Percentiles rank a stretch among this genome's conserved stretches.
These are phyloP conservation scores for Boletus calvinii DNA, from an alignment of 1,284 basidiomycete genomes.

Conservation along the genomic window DNA sequence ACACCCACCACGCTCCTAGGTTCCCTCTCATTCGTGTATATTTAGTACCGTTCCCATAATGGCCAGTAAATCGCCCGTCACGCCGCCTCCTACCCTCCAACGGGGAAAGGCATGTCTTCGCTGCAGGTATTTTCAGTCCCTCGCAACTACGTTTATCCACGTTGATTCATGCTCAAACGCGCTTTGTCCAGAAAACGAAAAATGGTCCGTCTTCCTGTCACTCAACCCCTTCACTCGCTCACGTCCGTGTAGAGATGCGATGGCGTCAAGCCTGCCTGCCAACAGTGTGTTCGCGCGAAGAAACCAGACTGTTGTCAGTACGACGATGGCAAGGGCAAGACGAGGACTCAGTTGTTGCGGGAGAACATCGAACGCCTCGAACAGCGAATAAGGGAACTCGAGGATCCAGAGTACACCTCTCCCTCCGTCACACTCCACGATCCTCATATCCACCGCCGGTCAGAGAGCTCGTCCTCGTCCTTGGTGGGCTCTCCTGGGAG, in stretches of 20 bases:
- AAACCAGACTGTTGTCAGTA: constrained; percentile 59
- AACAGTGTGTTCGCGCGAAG: constrained; percentile 60
- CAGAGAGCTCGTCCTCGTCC: constrained; percentile 63
- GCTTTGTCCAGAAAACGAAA: constrained; percentile 61
- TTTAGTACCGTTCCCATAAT: constrained; percentile 37
- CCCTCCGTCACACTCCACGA: constrained; percentile 52
- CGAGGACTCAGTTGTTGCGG: constrained; percentile 58
- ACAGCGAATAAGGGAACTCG: constrained; percentile 55
- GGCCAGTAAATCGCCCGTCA: constrained; percentile 31
- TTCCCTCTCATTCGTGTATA: constrained; percentile 28
- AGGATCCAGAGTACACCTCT: constrained; percentile 57
- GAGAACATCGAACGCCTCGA: constrained; percentile 59
- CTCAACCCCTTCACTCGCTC: background rate
- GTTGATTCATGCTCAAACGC: constrained; percentile 14
- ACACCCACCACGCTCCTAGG: constrained; percentile 11
- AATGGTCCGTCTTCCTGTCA: constrained; percentile 51
- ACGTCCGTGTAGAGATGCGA: constrained; percentile 50
- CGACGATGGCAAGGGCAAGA: constrained; percentile 65
- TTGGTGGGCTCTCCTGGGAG: constrained; percentile 57
- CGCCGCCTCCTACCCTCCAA: constrained; percentile 35
- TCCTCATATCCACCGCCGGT: constrained; percentile 50
- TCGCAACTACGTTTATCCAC: background rate
- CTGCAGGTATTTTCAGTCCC: constrained; percentile 33
- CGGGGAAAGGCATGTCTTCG: constrained; percentile 39
- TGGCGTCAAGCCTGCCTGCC: constrained; percentile 57